Evolutionary conservation across 129 eudicot genomes (phyloP).

Genomic region (Lactuca saligna): DNA sequence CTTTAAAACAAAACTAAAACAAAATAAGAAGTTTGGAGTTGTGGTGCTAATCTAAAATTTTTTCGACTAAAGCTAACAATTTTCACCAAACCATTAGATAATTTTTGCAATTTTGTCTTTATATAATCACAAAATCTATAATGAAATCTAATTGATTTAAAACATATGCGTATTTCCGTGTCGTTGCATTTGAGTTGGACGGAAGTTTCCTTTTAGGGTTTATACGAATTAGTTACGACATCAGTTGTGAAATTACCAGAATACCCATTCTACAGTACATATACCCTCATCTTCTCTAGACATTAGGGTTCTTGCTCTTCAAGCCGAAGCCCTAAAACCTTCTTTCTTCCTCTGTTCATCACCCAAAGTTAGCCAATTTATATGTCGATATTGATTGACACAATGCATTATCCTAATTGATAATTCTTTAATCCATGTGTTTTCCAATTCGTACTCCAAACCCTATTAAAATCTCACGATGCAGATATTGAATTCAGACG

Average conservation of each 20-base stretch:
- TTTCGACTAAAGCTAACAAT: no score
- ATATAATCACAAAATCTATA: background rate
- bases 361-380: conserved; percentile 20
- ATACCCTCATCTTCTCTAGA: conserved; percentile 23
- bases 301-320: conserved; percentile 34
- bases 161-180: background rate
- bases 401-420: conserved; percentile 14
- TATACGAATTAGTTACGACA: background rate
- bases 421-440: conserved; percentile 3
- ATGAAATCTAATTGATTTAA: background rate
- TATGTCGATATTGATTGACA: background rate
- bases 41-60: no score
- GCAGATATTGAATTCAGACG: conserved; percentile 31
- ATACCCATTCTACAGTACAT: conserved; percentile 21
- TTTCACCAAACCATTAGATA: no score
- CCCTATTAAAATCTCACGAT: conserved; percentile 37
- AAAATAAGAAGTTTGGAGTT: no score
- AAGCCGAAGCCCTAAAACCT: conserved; percentile 27
- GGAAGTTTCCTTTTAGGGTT: background rate
- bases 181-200: background rate
- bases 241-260: background rate
- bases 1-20: no score
- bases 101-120: no score
- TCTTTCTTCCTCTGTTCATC: conserved; percentile 5
- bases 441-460: conserved; percentile 26